Percentiles rank a stretch among this genome's conserved stretches.
Conservation (phyloP, 148 eudicot genomes). For the Rhododendron griersonianum region DNA sequence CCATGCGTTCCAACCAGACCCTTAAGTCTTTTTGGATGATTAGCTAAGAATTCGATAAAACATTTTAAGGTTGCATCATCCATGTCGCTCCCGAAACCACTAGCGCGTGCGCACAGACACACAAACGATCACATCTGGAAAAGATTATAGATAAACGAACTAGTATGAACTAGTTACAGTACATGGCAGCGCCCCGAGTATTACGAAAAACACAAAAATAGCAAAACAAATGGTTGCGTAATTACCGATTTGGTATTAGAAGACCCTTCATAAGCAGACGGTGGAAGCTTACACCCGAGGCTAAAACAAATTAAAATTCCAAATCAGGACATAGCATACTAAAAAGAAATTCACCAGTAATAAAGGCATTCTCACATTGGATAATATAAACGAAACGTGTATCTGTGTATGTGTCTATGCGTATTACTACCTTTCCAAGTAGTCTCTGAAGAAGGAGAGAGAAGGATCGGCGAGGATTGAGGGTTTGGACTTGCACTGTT, state of each 20-base stretch:
- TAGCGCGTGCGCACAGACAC: neutral
- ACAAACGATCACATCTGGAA: neutral
- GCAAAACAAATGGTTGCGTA: neutral
- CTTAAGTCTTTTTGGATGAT: neutral
- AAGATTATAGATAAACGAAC: neutral
- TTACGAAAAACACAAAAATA: neutral
- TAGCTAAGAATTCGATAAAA: neutral
- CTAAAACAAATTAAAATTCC: conserved; percentile 29
- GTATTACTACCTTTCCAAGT: conserved; percentile 55
- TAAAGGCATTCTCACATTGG: neutral
- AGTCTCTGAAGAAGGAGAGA: conserved; percentile 77
- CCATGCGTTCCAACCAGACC: neutral
- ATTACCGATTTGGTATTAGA: conserved; percentile 36
- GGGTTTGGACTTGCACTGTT: conserved; percentile 63
- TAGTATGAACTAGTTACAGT: neutral
- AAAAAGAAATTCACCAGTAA: neutral
- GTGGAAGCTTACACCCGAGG: conserved; percentile 58
- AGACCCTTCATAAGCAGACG: conserved; percentile 28
- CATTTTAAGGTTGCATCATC: neutral
- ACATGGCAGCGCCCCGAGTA: neutral
- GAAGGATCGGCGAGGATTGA: conserved; percentile 67
- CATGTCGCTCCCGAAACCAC: neutral
- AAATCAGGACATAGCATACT: neutral
- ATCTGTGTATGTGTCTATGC: neutral
- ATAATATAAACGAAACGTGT: neutral